Evolutionary conservation across 2,329 filamentous ascomycete species (phyloP).

Genomic region (Fusarium coicis): DNA sequence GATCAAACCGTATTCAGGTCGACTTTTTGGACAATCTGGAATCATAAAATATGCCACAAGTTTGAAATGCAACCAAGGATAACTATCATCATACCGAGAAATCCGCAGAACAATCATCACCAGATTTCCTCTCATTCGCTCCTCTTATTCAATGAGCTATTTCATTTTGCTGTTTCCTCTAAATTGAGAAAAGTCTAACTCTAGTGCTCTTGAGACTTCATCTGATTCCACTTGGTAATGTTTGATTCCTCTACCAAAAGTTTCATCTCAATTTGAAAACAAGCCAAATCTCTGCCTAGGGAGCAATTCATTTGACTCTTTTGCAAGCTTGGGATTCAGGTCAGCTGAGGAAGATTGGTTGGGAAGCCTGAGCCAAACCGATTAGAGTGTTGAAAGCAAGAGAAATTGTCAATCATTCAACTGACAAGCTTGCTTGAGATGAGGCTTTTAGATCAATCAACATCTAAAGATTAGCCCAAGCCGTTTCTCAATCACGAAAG

Average conservation of each 20-base stretch:
- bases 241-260: fast-evolving
- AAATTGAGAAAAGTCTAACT: fast-evolving
- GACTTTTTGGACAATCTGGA: fast-evolving
- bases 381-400: fast-evolving
- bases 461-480: too few relatives aligned
- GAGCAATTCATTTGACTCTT: not conserved
- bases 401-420: too few relatives aligned
- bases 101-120: fast-evolving
- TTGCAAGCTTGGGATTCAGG: too few relatives aligned
- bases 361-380: fast-evolving
- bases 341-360: not conserved
- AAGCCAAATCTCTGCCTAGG: too few relatives aligned
- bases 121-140: too few relatives aligned
- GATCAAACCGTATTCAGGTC: fast-evolving
- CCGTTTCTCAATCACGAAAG: not conserved
- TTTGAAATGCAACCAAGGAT: not conserved
- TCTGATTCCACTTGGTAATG: not conserved
- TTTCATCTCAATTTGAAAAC: not conserved
- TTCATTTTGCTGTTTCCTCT: fast-evolving
- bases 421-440: not conserved
- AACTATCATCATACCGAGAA: not conserved
- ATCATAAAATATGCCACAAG: fast-evolving
- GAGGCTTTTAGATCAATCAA: not conserved
- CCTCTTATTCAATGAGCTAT: fast-evolving
- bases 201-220: fast-evolving